Evolutionary conservation across 805 yeast genomes (phyloP).

Genomic region (Starmerella gropengiesseri): DNA sequence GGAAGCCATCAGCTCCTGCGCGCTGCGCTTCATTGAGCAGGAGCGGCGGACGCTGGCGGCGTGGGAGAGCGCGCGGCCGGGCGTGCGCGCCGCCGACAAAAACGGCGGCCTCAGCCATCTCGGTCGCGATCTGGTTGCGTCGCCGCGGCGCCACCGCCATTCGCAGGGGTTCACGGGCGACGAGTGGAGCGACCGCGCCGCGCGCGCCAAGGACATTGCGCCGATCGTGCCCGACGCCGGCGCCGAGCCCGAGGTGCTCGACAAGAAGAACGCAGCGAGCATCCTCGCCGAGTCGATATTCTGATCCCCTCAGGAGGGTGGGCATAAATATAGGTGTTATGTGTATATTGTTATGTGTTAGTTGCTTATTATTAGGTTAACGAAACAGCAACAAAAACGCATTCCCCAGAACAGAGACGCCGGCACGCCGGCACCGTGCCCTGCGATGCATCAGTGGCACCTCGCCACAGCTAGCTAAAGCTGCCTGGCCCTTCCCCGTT

Average conservation of each 20-base stretch:
- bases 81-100: slow-evolving; percentile 62
- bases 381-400: no score
- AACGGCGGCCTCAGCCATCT: slow-evolving; percentile 73
- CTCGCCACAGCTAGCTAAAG: no score
- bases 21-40: slow-evolving; percentile 66
- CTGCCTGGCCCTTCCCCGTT: no score
- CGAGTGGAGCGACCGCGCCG: slow-evolving; percentile 47
- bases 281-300: slow-evolving; percentile 49
- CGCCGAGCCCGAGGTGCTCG: slow-evolving; percentile 37
- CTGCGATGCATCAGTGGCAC: no score
- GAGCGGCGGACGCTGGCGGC: slow-evolving; percentile 70
- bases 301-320: background rate
- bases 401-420: no score
- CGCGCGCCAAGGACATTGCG: slow-evolving; percentile 29
- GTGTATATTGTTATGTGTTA: no score
- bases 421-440: no score
- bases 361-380: no score
- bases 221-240: slow-evolving; percentile 3
- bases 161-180: slow-evolving; percentile 45
- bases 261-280: slow-evolving; percentile 76
- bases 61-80: slow-evolving; percentile 54
- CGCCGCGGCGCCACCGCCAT: slow-evolving; percentile 29
- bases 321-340: no score
- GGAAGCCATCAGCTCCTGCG: slow-evolving; percentile 44
- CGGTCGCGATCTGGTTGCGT: slow-evolving; percentile 56